Evolutionary conservation across 352 stramenopile species (phyloP), one percentile per base, ranked within the genome.

Genomic region (Globisporangium cystogenes): DNA sequence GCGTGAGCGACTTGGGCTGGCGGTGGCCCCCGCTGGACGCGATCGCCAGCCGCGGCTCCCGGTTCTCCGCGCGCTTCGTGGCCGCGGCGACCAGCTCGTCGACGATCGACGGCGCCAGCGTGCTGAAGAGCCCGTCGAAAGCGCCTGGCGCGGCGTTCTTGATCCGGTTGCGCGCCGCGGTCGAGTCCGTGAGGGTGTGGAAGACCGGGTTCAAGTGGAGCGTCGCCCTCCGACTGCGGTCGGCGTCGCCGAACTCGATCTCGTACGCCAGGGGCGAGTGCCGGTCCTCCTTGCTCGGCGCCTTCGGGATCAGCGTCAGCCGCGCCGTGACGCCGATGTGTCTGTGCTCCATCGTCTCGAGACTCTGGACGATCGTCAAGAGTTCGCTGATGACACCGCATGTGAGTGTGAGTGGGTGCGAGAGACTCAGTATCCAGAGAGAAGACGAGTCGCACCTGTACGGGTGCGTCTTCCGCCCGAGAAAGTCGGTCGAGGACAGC

Each of bases 371-470:
- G 20, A 50, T 14, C 23, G 23, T 27, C 15, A 47, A 43, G 8
- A 54, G 21, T 10, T 54, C 36, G 16, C 54, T 59, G 35, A 8
- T 33, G n/a, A 41, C 12, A 53, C 10, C 31, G 42, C 26, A 48
- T 24, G 1, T 39, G 29, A 35, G 10, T 12, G 12, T 35, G n/a
- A n/a, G n/a, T n/a, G n/a, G n/a, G n/a, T n/a, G n/a, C n/a, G n/a
- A n/a, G n/a, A n/a, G n/a, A n/a, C n/a, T n/a, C n/a, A n/a, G n/a
- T n/a, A n/a, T n/a, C n/a, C n/a, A n/a, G n/a, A n/a, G 5, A 29
- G 26, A 29, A 29, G 2, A 29, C 5, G 26, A 29, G 26, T 35
- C 29, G 29, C 29, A 57, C 68, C 59, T 72, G 48, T 75, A 70
- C n/a, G 64, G 58, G 29, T 50, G 55, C 23, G 64, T 57, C 0